These are phyloP conservation scores for Pythium utonaiense DNA, from an alignment of 352 stramenopile genomes.

Conservation along the genomic window DNA sequence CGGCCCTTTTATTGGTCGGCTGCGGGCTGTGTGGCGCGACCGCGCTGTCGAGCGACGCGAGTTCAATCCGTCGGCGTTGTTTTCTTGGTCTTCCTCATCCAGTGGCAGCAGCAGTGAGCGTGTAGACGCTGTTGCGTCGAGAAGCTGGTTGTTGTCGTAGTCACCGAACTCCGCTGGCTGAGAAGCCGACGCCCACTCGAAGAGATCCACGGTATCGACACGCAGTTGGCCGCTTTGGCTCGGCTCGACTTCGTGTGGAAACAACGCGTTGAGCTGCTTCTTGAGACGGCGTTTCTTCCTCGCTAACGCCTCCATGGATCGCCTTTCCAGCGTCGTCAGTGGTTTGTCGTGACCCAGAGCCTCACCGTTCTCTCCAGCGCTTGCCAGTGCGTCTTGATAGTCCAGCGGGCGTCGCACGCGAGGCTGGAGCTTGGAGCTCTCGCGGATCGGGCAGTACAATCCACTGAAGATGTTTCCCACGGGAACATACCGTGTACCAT, in stretches of 20 bases:
- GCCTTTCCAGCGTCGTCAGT: constrained; percentile 50
- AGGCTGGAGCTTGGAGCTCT: constrained; percentile 55
- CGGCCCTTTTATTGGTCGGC: constrained; percentile 6
- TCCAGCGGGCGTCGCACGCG: constrained; percentile 63
- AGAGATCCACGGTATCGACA: constrained; percentile 60
- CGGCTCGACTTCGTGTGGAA: constrained; percentile 58
- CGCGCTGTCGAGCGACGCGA: constrained; percentile 15
- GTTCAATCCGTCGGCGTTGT: constrained; percentile 9
- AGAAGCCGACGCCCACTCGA: constrained; percentile 53
- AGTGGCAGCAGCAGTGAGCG: constrained; percentile 19
- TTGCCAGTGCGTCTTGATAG: constrained; percentile 20
- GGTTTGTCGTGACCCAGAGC: constrained; percentile 7
- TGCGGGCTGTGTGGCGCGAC: background rate
- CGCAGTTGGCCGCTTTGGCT: constrained; percentile 46
- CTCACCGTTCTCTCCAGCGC: constrained; percentile 8
- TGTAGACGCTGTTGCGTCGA: background rate
- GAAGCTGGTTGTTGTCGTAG: constrained; percentile 13
- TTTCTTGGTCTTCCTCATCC: constrained; percentile 16
- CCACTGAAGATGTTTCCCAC: constrained; percentile 93
- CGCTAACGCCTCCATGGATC: constrained; percentile 45
- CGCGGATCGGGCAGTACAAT: constrained; percentile 84
- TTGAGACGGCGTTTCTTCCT: constrained; percentile 60
- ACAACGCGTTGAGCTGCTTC: constrained; percentile 63
- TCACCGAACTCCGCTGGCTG: background rate
- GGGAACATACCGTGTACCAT: constrained; percentile 83